Evolutionary conservation across 495 filamentous ascomycete species (phyloP).

Genomic region (Penicillium simplicissimum): DNA sequence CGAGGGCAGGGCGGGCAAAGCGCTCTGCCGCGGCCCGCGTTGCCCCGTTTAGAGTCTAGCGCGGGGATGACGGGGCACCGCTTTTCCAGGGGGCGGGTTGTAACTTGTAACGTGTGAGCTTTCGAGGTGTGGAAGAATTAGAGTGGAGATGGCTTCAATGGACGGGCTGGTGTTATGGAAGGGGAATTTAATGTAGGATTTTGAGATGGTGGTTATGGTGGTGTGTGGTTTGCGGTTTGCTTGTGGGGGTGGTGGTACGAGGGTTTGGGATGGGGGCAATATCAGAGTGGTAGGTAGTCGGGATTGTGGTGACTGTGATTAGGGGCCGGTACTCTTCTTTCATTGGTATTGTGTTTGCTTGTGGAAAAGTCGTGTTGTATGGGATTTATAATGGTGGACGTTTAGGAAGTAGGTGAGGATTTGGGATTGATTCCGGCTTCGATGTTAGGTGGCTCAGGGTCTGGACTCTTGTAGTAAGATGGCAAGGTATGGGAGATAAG

Average conservation of each 20-base stretch:
- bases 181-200: background rate
- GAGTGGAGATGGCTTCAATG: too few species aligned
- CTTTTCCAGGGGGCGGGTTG: slow-evolving; percentile 5
- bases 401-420: too few species aligned
- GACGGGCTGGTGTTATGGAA: background rate
- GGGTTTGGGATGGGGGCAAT: background rate
- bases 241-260: background rate
- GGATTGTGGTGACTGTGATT: background rate
- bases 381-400: too few species aligned
- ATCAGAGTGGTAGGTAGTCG: background rate
- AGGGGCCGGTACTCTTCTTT: too few species aligned
- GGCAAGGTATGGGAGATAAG: too few species aligned
- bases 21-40: slow-evolving; percentile 20
- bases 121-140: background rate
- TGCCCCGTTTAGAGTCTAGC: background rate
- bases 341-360: too few species aligned
- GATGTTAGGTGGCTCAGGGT: too few species aligned
- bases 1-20: slow-evolving; percentile 19
- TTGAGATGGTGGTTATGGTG: background rate
- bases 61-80: slow-evolving; percentile 9
- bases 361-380: too few species aligned
- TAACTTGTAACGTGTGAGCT: background rate
- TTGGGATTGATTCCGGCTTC: too few species aligned
- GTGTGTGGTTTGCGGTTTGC: background rate
- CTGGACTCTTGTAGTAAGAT: too few species aligned